A percentile compares a stretch with the other conserved stretches of the same genome.
phyloP scores from a whole-genome alignment of 2,329 filamentous ascomycete genomes.

The Fusarium sambucinum region DNA sequence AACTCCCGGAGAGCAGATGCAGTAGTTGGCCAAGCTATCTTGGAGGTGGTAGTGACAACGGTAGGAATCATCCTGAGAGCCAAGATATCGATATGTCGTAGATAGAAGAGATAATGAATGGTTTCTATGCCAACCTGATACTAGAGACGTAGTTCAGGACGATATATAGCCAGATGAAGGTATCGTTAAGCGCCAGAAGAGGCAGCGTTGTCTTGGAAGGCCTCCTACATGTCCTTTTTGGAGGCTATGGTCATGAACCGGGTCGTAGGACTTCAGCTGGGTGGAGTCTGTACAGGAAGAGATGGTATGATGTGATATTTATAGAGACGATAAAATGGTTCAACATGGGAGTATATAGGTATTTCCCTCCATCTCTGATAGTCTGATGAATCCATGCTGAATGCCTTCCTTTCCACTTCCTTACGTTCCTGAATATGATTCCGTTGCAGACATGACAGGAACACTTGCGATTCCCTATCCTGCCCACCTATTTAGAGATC shows the following conservation, averaged over 20 bases:
- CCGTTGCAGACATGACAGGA: not conserved
- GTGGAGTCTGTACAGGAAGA: slow-evolving; percentile 21
- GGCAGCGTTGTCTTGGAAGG: slow-evolving; percentile 20
- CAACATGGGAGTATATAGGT: not conserved
- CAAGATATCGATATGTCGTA: not conserved
- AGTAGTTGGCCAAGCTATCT: slow-evolving; percentile 25
- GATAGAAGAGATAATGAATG: slow-evolving; percentile 1
- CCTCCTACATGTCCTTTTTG: slow-evolving; percentile 13
- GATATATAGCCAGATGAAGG: slow-evolving; percentile 35
- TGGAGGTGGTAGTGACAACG: not conserved
- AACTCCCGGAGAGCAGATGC: slow-evolving; percentile 12
- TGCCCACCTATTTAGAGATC: not conserved
- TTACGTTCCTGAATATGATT: not conserved
- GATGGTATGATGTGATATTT: slow-evolving; percentile 1
- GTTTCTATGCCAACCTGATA: slow-evolving; percentile 38
- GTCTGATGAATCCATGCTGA: not conserved
- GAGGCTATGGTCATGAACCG: slow-evolving; percentile 19
- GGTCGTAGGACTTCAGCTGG: slow-evolving; percentile 27
- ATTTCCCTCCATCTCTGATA: slow-evolving; percentile 12
- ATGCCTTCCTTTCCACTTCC: not conserved
- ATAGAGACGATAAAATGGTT: not conserved
- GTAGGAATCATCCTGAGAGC: slow-evolving; percentile 19
- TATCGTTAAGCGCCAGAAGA: slow-evolving; percentile 23
- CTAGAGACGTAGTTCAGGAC: not conserved
- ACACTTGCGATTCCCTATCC: not conserved